Base-by-base conservation (phyloP, 1,284 basidiomycete genomes). In the Vanrija sp. region DNA sequence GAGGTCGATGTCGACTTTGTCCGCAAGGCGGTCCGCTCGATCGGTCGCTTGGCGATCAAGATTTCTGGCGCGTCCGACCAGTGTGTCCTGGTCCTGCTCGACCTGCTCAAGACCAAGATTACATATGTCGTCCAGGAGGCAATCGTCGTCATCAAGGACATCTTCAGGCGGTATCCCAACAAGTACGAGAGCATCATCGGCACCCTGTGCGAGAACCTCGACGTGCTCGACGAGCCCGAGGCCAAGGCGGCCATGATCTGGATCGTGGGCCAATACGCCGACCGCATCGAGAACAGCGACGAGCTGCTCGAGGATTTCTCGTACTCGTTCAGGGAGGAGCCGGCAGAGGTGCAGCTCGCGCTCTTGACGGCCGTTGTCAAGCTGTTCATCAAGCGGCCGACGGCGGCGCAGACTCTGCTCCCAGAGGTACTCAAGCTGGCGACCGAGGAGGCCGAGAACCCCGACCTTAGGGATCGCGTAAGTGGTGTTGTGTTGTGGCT, bases 1-100 rank as follows among this genome's bases (percentile, higher is more conserved):
- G 95, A 98, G 73, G 93, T 98, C 3, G 96, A 98, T 70, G 94
- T 98, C 26, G 95, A 98, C 75, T 98, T 98, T 75, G 95, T 98
- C 19, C 83, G 95, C 58, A 88, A 91, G 73, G 88, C 91, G 55
- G 88, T 98, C 69, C 88, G 93, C 66, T 92, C 93, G 0, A 97
- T 98, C 57, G 96, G 95, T 1, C 90, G 95, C 71, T 87, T 92
- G 14, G 96, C 96, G 1, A 89, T 98, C 78, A 96, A 95, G 76
- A 95, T 98, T 63, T 88, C 94, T 61, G 81, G 83, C 8, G 89
- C 93, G 0, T 90, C 94, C 0, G 96, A 98, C 72, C 86, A 91
- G 64, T 98, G 96, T 65, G 92, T 98, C 46, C 88, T 92, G 65
- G 93, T 96, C 0, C 78, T 98, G 25, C 80, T 98, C 40, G 91